A percentile compares a stretch with the other conserved stretches of the same genome.
phyloP scores from a whole-genome alignment of 169 alveolate genomes.

The Cryptosporidium tyzzeri region DNA sequence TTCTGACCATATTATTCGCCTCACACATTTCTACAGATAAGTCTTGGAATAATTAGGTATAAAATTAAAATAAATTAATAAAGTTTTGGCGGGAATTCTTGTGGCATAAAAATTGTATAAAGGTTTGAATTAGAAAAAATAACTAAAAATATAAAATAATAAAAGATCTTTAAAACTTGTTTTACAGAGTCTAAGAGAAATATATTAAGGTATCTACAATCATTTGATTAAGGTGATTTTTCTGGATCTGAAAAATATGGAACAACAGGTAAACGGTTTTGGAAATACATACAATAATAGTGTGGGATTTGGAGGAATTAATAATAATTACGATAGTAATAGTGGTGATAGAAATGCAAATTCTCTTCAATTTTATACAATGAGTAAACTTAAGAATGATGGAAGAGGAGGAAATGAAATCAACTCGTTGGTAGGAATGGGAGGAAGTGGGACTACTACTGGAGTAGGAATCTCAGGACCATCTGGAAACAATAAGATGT shows the following conservation, averaged over 20 bases:
- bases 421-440: background rate
- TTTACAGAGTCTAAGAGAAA: background rate
- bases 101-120: background rate
- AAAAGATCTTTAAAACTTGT: background rate
- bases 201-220: background rate
- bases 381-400: conserved; percentile 43
- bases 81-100: background rate
- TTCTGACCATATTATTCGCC: background rate
- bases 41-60: background rate
- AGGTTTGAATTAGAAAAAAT: too few species aligned
- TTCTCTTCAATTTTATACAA: conserved; percentile 65
- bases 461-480: background rate
- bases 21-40: background rate
- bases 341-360: background rate
- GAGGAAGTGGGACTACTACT: background rate
- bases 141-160: too few species aligned
- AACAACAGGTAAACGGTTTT: conserved; percentile 4
- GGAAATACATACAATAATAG: background rate
- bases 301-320: background rate
- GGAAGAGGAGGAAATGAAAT: background rate
- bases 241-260: background rate
- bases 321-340: background rate
- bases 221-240: background rate
- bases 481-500: background rate
- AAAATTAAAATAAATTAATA: too few species aligned